Conservation (phyloP, 2,329 filamentous ascomycete genomes). For the Aureobasidium lini region DNA sequence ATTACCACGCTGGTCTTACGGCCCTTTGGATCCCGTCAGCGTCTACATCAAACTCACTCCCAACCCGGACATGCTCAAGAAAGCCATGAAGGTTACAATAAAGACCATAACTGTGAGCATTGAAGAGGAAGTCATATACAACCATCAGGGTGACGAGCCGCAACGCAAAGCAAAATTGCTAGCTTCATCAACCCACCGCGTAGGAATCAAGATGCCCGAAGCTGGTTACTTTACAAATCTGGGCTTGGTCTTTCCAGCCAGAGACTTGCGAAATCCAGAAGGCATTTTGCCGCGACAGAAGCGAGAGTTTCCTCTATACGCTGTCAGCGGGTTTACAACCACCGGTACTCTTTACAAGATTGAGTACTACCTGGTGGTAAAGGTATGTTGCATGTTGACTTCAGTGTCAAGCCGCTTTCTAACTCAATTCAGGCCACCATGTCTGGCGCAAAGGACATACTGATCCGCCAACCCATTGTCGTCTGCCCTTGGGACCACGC, state of each 20-base stretch:
- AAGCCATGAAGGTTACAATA: slow-evolving; percentile 86
- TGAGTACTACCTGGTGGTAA: slow-evolving; percentile 91
- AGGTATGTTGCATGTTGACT: slow-evolving; percentile 50
- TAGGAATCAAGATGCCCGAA: slow-evolving; percentile 81
- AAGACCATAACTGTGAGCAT: slow-evolving; percentile 89
- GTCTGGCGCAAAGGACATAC: slow-evolving; percentile 79
- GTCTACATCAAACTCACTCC: slow-evolving; percentile 93
- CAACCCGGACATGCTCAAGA: slow-evolving; percentile 83
- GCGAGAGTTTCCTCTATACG: slow-evolving; percentile 80
- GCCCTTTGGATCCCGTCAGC: slow-evolving; percentile 86
- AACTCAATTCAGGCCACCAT: slow-evolving; percentile 62
- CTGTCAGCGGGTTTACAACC: slow-evolving; percentile 85
- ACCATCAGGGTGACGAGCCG: slow-evolving; percentile 93
- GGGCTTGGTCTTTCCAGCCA: slow-evolving; percentile 81
- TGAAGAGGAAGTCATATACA: slow-evolving; percentile 98
- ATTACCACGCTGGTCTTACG: slow-evolving; percentile 91
- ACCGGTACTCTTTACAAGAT: slow-evolving; percentile 94
- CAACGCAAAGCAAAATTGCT: slow-evolving; percentile 83
- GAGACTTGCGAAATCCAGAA: slow-evolving; percentile 78
- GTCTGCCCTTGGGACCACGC: slow-evolving; percentile 94
- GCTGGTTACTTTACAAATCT: slow-evolving; percentile 89
- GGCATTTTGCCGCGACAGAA: slow-evolving; percentile 81
- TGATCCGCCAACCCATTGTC: slow-evolving; percentile 83
- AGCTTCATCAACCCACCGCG: slow-evolving; percentile 71
- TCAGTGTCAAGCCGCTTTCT: not conserved